Base-by-base conservation (phyloP, 2,329 filamentous ascomycete genomes). In the Teratosphaeria epicoccoides region DNA sequence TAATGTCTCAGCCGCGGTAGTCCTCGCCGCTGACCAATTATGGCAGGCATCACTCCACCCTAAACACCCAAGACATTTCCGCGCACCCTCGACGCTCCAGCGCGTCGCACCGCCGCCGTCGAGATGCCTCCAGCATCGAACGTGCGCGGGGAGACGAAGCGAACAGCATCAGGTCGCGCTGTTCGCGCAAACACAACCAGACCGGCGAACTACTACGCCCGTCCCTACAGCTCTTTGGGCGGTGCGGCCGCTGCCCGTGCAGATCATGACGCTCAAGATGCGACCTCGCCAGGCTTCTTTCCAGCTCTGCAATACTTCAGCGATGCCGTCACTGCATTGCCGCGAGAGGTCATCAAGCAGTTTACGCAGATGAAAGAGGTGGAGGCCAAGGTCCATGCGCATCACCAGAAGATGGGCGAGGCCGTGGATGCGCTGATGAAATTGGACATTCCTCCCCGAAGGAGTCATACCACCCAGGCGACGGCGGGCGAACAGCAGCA, bases 351-450 rank as follows among this genome's bases (percentile, higher is more conserved):
- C 48, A 88, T 95, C 61, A 84, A 89, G 66, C 91, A 98, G 70
- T 95, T 95, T 62, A 96, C 91, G 28, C 79, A 97, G 52, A 77
- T 98, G 60, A 96, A 96, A 69, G 93, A 98, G 72, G 93, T 97
- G 46, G 93, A 98, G 73, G 91, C 91, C 57, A 98, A 98, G 73
- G 87, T 95, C 58, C 93, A 90, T 70, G 83, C 83, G 24, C 86
- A 93, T 6, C 88, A 95, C 68, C 85, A 93, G 61, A 80, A 84
- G 63, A 78, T 98, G 53, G 83, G 85, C 64, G 79, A 85, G 64
- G 77, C 49, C 20, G 24, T 56, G 7, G 77, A 83, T 55, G 77
- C 77, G 49, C 81, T 86, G 40, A 68, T 72, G 52, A 65, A 66
- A 37, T 68, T 73, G 51, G 73, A 73, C 33, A 68, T 73, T 25